Evolutionary conservation across 306 rosid species (phyloP).

Genomic region (Mucuna pruriens): DNA sequence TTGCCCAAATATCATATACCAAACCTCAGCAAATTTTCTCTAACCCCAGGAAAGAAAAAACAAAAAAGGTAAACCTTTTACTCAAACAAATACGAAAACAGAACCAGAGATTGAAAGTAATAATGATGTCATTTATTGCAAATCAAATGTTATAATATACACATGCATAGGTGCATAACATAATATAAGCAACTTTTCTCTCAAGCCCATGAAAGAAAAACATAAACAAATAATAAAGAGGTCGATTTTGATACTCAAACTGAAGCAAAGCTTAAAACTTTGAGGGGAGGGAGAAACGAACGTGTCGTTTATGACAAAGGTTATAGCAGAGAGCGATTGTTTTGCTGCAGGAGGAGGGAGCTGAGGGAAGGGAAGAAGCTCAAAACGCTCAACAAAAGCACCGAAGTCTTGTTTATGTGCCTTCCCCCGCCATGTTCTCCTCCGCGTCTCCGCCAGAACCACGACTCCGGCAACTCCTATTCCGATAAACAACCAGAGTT

Average conservation of each 20-base stretch:
- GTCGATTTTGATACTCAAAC: not conserved
- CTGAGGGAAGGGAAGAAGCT: too few relatives aligned
- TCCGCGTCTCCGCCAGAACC: too few relatives aligned
- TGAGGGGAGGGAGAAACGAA: too few relatives aligned
- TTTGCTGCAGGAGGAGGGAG: too few relatives aligned
- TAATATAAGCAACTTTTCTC: not conserved
- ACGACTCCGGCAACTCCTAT: too few relatives aligned
- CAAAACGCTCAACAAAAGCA: too few relatives aligned
- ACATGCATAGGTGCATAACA: not conserved
- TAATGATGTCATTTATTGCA: slow-evolving; percentile 45
- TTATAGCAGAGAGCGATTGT: too few relatives aligned
- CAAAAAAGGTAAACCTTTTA: not conserved
- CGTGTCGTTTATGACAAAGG: too few relatives aligned
- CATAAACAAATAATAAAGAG: not conserved
- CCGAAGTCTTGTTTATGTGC: not conserved
- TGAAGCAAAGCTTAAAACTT: slow-evolving; percentile 1
- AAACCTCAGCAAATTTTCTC: not conserved
- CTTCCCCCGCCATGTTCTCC: not conserved
- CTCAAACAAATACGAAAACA: not conserved
- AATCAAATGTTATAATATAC: slow-evolving; percentile 43
- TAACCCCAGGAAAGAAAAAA: slow-evolving; percentile 7
- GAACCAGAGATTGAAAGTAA: not conserved
- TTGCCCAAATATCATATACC: slow-evolving; percentile 3
- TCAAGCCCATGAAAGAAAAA: not conserved
- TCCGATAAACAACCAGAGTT: too few relatives aligned